Base-by-base conservation (phyloP, 2,329 filamentous ascomycete genomes). In the Arthroderma sp. region DNA sequence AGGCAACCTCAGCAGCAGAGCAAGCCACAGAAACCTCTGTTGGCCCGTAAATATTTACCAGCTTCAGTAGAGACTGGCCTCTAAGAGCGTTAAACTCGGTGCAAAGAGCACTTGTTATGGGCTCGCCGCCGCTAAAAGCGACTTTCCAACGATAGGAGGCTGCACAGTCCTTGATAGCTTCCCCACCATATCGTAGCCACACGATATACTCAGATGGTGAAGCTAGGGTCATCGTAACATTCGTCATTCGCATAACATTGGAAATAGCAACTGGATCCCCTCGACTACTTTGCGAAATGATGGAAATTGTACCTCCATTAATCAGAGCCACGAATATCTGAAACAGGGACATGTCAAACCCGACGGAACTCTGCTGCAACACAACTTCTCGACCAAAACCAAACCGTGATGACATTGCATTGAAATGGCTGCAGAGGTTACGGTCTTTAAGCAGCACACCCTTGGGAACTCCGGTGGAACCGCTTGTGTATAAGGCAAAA, bases 401-500 rank as follows among this genome's bases (percentile, higher is more conserved):
- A 10, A 42, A 48, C 9, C 9, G 33, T 7, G 43, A 44, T 2
- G 45, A 42, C 6, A 34, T 42, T 10, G 43, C 52, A 33, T 57
- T 53, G 4, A 60, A 47, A n/a, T 53, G 36, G 42, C 58, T 58
- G 1, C 43, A 38, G 6, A 59, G 22, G 30, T 45, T 50, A 3
- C 27, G 30, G 38, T 63, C 55, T 3, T 34, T 54, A 22, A 51
- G 28, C 2, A 68, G 46, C 15, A 71, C 60, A 4, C 68, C 68
- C 52, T 72, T 72, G 1, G 69, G 69, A 0, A 37, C 54, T 2
- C 56, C 55, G 2, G 57, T 58, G 0, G 53, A 50, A 2, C 57
- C 57, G 47, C 55, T 57, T 2, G 55, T 58, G 40, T 51, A 70
- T 2, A 69, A 48, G 3, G 68, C 51, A 2, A 34, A 61, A 56